Base-by-base conservation (phyloP, 2,329 filamentous ascomycete species). In the Aureobasidium sp. region DNA sequence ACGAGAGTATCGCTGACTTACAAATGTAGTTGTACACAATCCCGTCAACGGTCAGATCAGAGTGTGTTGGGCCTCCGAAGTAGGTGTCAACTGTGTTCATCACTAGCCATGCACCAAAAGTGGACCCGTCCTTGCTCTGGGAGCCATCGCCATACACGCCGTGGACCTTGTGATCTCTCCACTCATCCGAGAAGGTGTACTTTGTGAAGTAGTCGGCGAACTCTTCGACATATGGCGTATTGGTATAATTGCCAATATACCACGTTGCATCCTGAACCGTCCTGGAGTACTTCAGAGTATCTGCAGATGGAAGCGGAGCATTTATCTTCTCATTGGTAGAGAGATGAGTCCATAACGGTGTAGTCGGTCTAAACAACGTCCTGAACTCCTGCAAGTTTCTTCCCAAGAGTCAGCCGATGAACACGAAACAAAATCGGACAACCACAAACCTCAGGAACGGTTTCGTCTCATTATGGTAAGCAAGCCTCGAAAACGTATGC, bases 21-120 rank as follows among this genome's bases (percentile, higher is more conserved):
- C 71, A 69, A 42, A 82, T 80, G 67, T 87, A 87, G 67, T 87
- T 85, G 69, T 87, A 86, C 0, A 87, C 78, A 50, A 87, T 86
- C 0, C 84, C 84, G 65, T 87, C 85, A 0, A 87, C 85, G 0
- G 79, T 79, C 6, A 87, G 72, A 66, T 87, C 85, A 0, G 83
- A 85, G 69, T 86, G 83, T 2, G 83, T 72, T 0, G 84, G 84
- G 0, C 84, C 85, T 8, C 81, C 82, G 67, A 81, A 85, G 66
- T 85, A 85, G 0, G 82, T 85, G 57, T 87, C 84, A 65, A 79
- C 81, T 0, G 81, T 85, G 67, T 86, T 86, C 79, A 85, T 83
- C 1, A 87, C 82, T 13, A 87, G 72, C 84, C 83, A 87, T 2
- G 82, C 81, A 1, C 84, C 84, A 64, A 80, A 86, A 0, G 80